phyloP scores from a whole-genome alignment of 805 yeast genomes.

The Monosporozyma aerobia region DNA sequence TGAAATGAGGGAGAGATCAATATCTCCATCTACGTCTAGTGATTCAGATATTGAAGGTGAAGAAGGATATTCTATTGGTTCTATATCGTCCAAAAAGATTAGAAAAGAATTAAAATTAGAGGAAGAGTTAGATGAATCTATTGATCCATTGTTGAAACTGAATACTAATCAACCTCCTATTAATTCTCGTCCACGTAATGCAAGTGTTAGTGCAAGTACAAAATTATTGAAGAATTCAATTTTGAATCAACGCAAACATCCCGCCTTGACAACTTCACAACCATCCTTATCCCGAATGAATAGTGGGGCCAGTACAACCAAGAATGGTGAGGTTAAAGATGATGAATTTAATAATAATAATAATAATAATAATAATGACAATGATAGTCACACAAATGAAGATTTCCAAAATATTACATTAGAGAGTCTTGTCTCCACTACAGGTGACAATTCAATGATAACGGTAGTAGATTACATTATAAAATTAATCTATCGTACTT shows the following conservation, averaged over 20 bases:
- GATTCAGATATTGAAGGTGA: conserved; percentile 23
- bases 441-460: conserved; percentile 29
- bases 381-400: not conserved
- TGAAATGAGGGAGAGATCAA: not conserved
- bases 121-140: conserved; percentile 19
- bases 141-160: conserved; percentile 24
- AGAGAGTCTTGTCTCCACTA: conserved; percentile 48
- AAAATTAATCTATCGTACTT: conserved; percentile 52
- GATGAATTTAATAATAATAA: not conserved
- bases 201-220: not conserved
- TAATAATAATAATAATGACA: not conserved
- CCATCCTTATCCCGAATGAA: not conserved
- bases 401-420: conserved; percentile 30
- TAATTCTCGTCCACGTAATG: not conserved
- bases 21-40: conserved; percentile 8
- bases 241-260: not conserved
- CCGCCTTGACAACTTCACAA: not conserved
- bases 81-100: conserved; percentile 22
- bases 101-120: conserved; percentile 15
- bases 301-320: not conserved
- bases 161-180: not conserved
- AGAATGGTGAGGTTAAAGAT: not conserved
- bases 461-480: conserved; percentile 48
- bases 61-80: conserved; percentile 18
- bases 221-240: not conserved